Conservation (phyloP, 148 eudicot genomes). For the Dysphania ambrosioides region DNA sequence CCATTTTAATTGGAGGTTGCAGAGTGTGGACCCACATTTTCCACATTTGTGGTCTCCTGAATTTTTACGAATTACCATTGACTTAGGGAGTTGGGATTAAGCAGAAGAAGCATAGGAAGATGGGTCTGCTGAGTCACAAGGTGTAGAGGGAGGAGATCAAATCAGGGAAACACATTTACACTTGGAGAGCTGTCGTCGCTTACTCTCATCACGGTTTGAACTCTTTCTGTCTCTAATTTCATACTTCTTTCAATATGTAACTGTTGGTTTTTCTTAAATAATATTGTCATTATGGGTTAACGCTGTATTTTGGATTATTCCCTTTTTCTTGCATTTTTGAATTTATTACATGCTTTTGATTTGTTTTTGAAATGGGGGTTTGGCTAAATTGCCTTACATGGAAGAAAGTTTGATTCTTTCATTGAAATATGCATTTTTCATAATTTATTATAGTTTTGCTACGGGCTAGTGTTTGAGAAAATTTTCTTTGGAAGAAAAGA, state of each 20-base stretch:
- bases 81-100: too few relatives aligned
- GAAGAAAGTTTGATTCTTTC: constrained; percentile 9
- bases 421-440: not conserved
- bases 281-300: not conserved
- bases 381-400: not conserved
- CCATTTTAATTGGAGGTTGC: not conserved
- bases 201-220: constrained; percentile 99
- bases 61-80: constrained; percentile 8
- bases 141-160: constrained; percentile 73
- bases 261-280: not conserved
- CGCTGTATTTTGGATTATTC: not conserved
- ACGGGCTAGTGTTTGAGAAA: too few relatives aligned
- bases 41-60: too few relatives aligned
- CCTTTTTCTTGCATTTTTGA: not conserved
- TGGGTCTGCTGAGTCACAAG: constrained; percentile 74
- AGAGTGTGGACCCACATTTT: not conserved
- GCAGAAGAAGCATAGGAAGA: constrained; percentile 17
- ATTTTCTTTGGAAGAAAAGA: constrained; percentile 28
- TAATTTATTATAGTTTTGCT: too few relatives aligned
- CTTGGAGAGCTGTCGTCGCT: constrained; percentile 90
- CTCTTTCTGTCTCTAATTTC: not conserved
- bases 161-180: constrained; percentile 88
- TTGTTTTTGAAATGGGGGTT: constrained; percentile 13
- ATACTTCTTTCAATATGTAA: not conserved
- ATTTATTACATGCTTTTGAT: not conserved